These are phyloP conservation scores for Hypoxylon sp. DNA, from an alignment of 2,329 filamentous ascomycete genomes.

Conservation along the genomic window DNA sequence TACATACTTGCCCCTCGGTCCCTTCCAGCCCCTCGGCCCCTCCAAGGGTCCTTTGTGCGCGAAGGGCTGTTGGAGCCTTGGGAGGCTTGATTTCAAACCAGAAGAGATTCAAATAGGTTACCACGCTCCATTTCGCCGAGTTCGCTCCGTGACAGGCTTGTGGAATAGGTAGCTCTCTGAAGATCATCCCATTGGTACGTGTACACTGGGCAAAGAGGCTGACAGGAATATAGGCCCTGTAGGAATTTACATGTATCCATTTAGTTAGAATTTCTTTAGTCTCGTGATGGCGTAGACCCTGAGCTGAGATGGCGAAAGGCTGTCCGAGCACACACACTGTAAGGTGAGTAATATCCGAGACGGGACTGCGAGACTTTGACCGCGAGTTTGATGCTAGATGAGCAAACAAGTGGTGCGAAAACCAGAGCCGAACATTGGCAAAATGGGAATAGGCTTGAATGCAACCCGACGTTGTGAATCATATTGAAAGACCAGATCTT, in stretches of 20 bases:
- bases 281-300: conserved; percentile 14
- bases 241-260: neutral
- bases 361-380: neutral
- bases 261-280: conserved; percentile 3
- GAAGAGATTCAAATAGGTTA: conserved; percentile 42
- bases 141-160: conserved; percentile 40
- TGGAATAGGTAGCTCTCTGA: conserved; percentile 30
- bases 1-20: conserved; percentile 39
- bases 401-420: conserved; percentile 28
- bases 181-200: conserved; percentile 35
- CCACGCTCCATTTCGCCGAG: conserved; percentile 47
- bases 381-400: conserved; percentile 6
- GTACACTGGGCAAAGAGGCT: conserved; percentile 7
- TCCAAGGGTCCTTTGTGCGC: conserved; percentile 40
- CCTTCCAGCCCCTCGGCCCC: conserved; percentile 45
- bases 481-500: conserved; percentile 26
- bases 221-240: conserved; percentile 6
- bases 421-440: conserved; percentile 34
- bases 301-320: neutral
- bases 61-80: conserved; percentile 39
- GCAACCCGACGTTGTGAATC: conserved; percentile 36
- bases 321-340: neutral
- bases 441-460: conserved; percentile 34
- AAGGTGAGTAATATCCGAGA: conserved; percentile 30
- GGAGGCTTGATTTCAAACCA: conserved; percentile 44